Evolutionary conservation across 78 protist species (phyloP).

Genomic region (Polysphondylium violaceum): DNA sequence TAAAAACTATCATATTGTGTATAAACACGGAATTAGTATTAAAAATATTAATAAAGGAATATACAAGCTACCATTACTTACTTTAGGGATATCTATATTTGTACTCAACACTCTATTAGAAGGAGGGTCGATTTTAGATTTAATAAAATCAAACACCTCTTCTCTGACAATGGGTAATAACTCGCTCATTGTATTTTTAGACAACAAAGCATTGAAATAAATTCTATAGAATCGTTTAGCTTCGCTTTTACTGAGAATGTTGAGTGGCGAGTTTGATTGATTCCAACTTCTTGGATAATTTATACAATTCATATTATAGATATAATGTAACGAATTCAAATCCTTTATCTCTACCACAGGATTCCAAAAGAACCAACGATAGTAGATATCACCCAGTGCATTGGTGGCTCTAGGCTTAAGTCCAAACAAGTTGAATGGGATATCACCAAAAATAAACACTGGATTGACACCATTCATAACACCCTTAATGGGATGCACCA

Average conservation of each 20-base stretch:
- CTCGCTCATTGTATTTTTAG: neutral
- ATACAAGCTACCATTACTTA: neutral
- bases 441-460: slow-evolving; percentile 29
- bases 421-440: neutral
- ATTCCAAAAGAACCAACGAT: slow-evolving; percentile 40
- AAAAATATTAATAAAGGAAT: neutral
- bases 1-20: neutral
- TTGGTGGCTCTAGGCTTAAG: neutral
- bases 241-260: neutral
- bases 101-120: neutral
- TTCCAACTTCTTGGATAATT: slow-evolving; percentile 25
- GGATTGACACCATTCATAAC: slow-evolving; percentile 53
- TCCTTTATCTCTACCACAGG: slow-evolving; percentile 45
- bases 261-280: neutral
- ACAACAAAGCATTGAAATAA: neutral
- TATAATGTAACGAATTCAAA: slow-evolving; percentile 12
- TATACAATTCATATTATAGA: slow-evolving; percentile 1
- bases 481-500: slow-evolving; percentile 56
- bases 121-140: neutral
- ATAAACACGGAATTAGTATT: neutral
- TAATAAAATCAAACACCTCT: neutral
- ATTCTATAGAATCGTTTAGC: slow-evolving; percentile 34
- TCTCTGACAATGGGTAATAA: slow-evolving; percentile 19
- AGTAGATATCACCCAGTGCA: slow-evolving; percentile 10
- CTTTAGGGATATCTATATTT: neutral